phyloP scores from a whole-genome alignment of 306 rosid genomes.

The Carpinus fangiana region DNA sequence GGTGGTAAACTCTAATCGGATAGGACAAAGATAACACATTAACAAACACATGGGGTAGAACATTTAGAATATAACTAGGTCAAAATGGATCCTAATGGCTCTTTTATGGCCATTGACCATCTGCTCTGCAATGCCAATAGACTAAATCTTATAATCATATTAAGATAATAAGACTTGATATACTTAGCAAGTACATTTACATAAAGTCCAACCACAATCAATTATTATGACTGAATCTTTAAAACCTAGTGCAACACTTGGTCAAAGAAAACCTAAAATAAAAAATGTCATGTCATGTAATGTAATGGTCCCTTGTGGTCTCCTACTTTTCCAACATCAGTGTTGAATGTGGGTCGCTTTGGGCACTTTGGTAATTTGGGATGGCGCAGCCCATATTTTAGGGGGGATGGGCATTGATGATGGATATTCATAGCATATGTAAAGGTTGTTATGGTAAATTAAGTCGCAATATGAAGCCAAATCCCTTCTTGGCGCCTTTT shows the following conservation, averaged over 20 bases:
- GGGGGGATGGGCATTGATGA: neutral
- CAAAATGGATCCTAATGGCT: too few species aligned
- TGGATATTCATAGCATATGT: neutral
- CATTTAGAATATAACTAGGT: too few species aligned
- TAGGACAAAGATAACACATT: too few species aligned
- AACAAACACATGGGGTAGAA: too few species aligned
- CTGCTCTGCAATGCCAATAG: neutral
- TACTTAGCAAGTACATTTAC: neutral
- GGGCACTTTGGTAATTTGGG: neutral
- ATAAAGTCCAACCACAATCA: too few species aligned
- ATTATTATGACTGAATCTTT: too few species aligned
- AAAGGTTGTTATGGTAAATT: neutral
- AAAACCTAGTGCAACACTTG: neutral
- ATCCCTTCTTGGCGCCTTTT: neutral
- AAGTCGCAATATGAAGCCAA: neutral
- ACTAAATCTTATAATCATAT: neutral
- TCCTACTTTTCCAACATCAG: neutral
- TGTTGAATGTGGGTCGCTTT: conserved; percentile 9
- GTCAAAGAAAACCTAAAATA: neutral
- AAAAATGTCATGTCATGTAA: neutral
- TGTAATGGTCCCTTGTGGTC: neutral
- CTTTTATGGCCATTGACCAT: too few species aligned
- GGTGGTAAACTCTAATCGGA: too few species aligned
- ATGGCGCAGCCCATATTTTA: neutral
- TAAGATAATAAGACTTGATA: neutral